Conservation (phyloP, 1,284 basidiomycete species). For the Paramarasmius palmivorus region DNA sequence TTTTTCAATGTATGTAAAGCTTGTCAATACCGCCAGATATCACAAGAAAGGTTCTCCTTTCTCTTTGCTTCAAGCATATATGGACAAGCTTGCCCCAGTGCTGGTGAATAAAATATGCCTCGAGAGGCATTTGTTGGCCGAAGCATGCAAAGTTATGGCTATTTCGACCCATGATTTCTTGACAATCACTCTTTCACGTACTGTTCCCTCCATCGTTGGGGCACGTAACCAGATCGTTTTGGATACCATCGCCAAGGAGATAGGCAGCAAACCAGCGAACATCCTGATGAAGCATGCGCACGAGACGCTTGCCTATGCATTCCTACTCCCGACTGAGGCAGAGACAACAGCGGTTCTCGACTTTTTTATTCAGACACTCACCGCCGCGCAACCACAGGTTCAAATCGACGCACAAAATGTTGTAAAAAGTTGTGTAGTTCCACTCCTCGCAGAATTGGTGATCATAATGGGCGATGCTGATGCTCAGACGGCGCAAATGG, state of each 20-base stretch:
- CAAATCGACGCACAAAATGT: conserved; percentile 52
- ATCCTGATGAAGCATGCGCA: conserved; percentile 66
- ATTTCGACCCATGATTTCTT: conserved; percentile 65
- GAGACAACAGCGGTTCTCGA: conserved; percentile 57
- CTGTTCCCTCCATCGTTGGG: conserved; percentile 73
- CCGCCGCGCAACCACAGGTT: conserved; percentile 34
- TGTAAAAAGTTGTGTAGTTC: conserved; percentile 65
- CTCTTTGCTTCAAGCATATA: conserved; percentile 68
- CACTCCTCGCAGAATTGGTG: conserved; percentile 75
- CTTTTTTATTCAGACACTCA: conserved; percentile 62
- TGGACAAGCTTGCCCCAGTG: conserved; percentile 69
- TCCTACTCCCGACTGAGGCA: conserved; percentile 56
- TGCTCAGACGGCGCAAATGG: conserved; percentile 40
- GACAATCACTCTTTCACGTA: conserved; percentile 61
- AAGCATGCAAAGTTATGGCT: conserved; percentile 65
- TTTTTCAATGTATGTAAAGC: conserved; percentile 4
- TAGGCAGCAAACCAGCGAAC: conserved; percentile 46
- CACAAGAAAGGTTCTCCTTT: conserved; percentile 66
- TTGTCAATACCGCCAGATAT: conserved; percentile 56
- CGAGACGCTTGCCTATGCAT: conserved; percentile 72
- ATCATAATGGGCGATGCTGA: conserved; percentile 74
- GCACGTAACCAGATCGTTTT: conserved; percentile 55
- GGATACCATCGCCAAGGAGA: conserved; percentile 42
- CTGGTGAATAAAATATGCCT: conserved; percentile 61
- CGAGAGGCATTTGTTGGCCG: conserved; percentile 59